Percentiles rank a stretch among this genome's conserved stretches.
These are phyloP conservation scores for Dioscorea alata DNA, from an alignment of 106 monocot genomes.

Conservation along the genomic window DNA sequence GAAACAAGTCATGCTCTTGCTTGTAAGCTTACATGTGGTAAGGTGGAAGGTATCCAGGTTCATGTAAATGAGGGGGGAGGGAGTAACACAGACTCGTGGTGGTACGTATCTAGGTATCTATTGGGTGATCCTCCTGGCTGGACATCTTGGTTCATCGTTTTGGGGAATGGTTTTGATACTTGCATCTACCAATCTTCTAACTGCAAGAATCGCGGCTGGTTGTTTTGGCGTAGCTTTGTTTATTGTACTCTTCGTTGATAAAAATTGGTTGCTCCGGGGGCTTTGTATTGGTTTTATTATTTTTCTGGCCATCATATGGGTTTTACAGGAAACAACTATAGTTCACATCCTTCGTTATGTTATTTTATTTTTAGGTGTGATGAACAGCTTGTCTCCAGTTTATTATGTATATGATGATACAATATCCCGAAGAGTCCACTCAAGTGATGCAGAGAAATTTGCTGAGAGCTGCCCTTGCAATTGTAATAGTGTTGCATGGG, in stretches of 20 bases:
- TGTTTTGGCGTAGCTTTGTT: too few relatives aligned
- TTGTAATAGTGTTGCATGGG: slow-evolving; percentile 64
- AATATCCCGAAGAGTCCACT: slow-evolving; percentile 68
- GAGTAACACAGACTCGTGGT: slow-evolving; percentile 75
- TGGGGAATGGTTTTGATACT: too few relatives aligned
- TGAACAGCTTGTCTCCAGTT: slow-evolving; percentile 81
- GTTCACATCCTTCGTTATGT: slow-evolving; percentile 71
- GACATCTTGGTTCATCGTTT: too few relatives aligned
- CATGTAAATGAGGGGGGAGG: slow-evolving; percentile 89
- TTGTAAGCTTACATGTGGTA: slow-evolving; percentile 89
- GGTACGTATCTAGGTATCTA: too few relatives aligned
- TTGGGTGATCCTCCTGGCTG: slow-evolving; percentile 94
- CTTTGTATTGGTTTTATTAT: too few relatives aligned
- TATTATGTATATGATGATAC: slow-evolving; percentile 83
- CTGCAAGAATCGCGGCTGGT: too few relatives aligned
- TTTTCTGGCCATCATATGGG: too few relatives aligned
- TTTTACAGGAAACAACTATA: slow-evolving; percentile 71
- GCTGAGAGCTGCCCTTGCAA: slow-evolving; percentile 67
- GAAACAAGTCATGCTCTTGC: slow-evolving; percentile 91
- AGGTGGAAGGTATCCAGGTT: slow-evolving; percentile 90
- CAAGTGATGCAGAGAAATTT: slow-evolving; percentile 80
- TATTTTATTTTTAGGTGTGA: slow-evolving; percentile 72
- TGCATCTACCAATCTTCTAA: too few relatives aligned
- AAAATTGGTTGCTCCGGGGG: too few relatives aligned
- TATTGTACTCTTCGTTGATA: too few relatives aligned